Base-by-base conservation (phyloP, 192 early-diverging fungal species). In the Geranomyces michiganensis region DNA sequence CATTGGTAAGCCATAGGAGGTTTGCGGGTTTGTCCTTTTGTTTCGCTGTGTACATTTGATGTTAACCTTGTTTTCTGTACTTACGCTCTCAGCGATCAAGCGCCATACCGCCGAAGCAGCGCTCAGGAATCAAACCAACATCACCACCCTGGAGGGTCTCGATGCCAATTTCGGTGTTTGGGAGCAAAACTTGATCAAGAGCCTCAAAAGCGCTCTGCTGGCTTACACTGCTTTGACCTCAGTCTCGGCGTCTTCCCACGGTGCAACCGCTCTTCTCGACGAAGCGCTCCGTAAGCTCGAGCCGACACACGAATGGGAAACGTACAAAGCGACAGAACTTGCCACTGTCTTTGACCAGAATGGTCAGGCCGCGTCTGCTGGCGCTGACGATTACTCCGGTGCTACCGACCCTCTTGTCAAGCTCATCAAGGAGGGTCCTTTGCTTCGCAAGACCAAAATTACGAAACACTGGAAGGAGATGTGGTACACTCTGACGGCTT, bases 391-490 rank as follows among this genome's bases (percentile, higher is more conserved):
- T n/a, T 73, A 58, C 41, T 51, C 48, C 26, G 71, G 71, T 15
- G 30, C 43, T 15, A 29, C 1, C 22, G 71, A 73, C 45, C 49
- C 62, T 15, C 36, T 73, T 21, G 71, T 73, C 32, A 30, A 65
- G 32, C 19, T 65, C 32, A 49, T 58, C 36, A 73, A 73, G 62
- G 63, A 66, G 43, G 71, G 71, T 13, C 63, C 49, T 21, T 17
- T 73, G 49, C 46, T 44, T 36, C 62, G 71, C 21, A 65, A 73
- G 51, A 43, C 29, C 48, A 73, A 73, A 53, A 49, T 65, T 24
- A 17, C 65, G 9, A 73, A 73, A 51, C 51, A 65, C 2, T 73
- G 63, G 62, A 51, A 66, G 29, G 71, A 73, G 62, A 32, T 33
- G 17, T 73, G 63, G 62, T 73, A 65, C 55, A 21, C 13, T 51